Evolutionary conservation across 495 filamentous ascomycete species (phyloP).

Genomic region (Beverwykella pulmonaria): DNA sequence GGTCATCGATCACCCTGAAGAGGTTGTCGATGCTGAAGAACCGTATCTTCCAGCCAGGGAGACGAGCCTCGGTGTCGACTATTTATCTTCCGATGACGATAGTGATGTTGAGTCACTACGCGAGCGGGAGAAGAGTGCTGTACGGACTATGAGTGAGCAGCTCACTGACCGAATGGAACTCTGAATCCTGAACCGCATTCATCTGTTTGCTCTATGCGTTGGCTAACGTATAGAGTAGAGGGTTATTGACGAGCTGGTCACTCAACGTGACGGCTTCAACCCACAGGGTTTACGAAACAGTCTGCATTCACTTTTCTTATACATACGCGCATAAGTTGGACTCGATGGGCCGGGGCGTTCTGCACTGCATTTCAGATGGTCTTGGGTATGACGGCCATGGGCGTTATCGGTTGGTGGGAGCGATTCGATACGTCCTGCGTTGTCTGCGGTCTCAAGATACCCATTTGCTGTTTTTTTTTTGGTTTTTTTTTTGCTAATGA

Average conservation of each 20-base stretch:
- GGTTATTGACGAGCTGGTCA: neutral
- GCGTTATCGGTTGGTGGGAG: conserved; percentile 38
- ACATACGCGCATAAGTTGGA: neutral
- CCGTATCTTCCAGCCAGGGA: conserved; percentile 6
- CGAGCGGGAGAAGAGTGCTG: conserved; percentile 33
- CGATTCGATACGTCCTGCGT: conserved; percentile 21
- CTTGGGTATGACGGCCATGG: neutral
- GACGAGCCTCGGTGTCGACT: conserved; percentile 15
- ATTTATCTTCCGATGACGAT: conserved; percentile 26
- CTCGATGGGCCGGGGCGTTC: neutral
- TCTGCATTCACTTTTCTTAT: neutral
- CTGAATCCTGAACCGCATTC: conserved; percentile 2
- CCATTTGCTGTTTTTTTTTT: conserved; percentile 16
- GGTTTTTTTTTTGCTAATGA: neutral
- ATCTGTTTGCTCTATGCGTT: neutral
- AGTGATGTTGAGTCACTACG: conserved; percentile 37
- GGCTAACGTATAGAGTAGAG: neutral
- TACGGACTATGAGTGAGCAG: conserved; percentile 38
- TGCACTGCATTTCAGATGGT: conserved; percentile 9
- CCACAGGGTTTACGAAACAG: neutral
- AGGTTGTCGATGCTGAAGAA: conserved; percentile 36
- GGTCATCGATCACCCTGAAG: conserved; percentile 38
- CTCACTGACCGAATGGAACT: conserved; percentile 38
- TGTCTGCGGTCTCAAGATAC: conserved; percentile 19
- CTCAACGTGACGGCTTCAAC: neutral